These are phyloP conservation scores for Penicillium janthinellum DNA, from an alignment of 2,329 filamentous ascomycete genomes.

Conservation along the genomic window DNA sequence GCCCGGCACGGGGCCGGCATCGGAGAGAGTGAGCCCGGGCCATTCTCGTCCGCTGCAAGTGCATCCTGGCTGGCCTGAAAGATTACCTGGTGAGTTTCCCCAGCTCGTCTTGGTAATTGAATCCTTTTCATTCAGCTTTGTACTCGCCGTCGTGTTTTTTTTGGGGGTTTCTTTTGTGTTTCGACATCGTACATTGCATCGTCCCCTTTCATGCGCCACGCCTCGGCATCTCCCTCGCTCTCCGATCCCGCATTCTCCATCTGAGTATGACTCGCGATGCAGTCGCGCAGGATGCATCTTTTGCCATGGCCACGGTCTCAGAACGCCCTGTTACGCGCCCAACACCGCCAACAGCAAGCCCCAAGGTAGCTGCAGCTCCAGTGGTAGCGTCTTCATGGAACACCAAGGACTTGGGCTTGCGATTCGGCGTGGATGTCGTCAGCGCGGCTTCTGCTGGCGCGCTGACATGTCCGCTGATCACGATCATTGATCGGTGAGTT, in stretches of 20 bases:
- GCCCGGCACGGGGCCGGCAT: slow-evolving; percentile 30
- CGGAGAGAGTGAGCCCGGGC: slow-evolving; percentile 29
- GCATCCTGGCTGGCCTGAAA: slow-evolving; percentile 6
- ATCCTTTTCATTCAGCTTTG: slow-evolving; percentile 15
- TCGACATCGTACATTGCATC: not conserved
- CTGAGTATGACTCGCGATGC: slow-evolving; percentile 36
- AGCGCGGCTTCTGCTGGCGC: slow-evolving; percentile 72
- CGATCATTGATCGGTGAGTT: slow-evolving; percentile 78
- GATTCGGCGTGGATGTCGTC: slow-evolving; percentile 67
- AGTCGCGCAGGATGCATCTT: slow-evolving; percentile 28
- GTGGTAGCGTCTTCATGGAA: slow-evolving; percentile 61
- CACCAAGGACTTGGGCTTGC: slow-evolving; percentile 68
- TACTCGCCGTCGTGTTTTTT: not conserved
- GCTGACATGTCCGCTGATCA: slow-evolving; percentile 80
- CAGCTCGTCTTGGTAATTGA: slow-evolving; percentile 18
- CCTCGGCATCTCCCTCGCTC: not conserved
- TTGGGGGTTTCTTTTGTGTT: not conserved
- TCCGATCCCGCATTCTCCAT: slow-evolving; percentile 4
- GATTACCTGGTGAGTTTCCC: not conserved
- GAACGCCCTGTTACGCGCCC: slow-evolving; percentile 19
- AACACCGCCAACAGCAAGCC: not conserved
- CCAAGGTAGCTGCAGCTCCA: not conserved
- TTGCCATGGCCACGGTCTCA: slow-evolving; percentile 26
- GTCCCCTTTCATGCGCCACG: slow-evolving; percentile 1
- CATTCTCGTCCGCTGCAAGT: slow-evolving; percentile 29